Evolutionary conservation across 2,329 filamentous ascomycete genomes (phyloP), one percentile per base, ranked within the genome.

Genomic region (Cercospora sojina): DNA sequence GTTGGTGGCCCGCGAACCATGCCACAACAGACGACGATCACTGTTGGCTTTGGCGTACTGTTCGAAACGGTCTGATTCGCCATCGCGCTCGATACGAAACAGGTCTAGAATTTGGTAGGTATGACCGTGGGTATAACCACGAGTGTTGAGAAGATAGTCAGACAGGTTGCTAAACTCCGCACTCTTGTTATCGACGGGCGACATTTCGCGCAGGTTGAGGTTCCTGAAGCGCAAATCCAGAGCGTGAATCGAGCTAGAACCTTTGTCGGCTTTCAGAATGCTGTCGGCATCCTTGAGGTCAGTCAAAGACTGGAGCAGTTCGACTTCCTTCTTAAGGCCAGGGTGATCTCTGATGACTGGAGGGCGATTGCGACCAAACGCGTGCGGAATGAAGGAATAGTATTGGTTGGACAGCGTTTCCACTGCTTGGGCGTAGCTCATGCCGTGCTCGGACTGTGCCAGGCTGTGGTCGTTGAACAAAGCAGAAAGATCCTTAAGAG

Each of bases 241-340:
- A 13, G 83, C 81, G 72, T 93, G 86, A 16, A 91, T 74, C 12
- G 81, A 79, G 64, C 80, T 77, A 27, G 32, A 32, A 8, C 84
- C 81, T 43, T 80, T 79, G 68, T 82, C 79, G 41, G 80, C 80
- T 78, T 91, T 93, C 85, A 96, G 89, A 74, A 96, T 90, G 27
- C 89, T 85, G 23, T 88, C 86, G 1, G 91, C 89, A 67, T 91
- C 89, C 78, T 93, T 93, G 91, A 96, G 94, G 74, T 95, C 91
- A 2, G 88, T 89, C 75, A 96, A 81, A 67, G 88, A 91, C 74
- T 96, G 91, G 0, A 96, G 85, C 70, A 96, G 84, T 53, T 91
- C 90, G 71, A 94, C 85, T 79, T 96, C 92, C 72, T 80, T 85
- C 80, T 93, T 92, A 72, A 96, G 84, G 70, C 84, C 78, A 1